Base-by-base conservation (phyloP, 208 protist genomes). In the Lotmaria passim region DNA sequence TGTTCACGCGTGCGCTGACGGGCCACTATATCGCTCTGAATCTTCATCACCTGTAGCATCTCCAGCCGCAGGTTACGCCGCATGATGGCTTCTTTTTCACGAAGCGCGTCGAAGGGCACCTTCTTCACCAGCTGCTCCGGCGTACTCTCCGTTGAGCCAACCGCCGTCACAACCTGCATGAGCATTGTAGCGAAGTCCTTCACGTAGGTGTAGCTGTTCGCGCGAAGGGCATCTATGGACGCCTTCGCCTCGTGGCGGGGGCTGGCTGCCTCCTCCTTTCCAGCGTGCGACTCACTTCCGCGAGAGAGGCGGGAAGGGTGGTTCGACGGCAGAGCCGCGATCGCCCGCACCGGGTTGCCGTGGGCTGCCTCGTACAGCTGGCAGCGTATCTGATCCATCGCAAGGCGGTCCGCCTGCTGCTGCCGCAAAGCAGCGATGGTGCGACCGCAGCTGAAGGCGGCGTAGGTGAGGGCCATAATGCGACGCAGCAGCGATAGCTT, bases 41-140 rank as follows among this genome's bases (percentile, higher is more conserved):
- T 55, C 43, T 62, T 43, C 51, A 73, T 61, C 17, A 61, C 34
- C 31, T 78, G 64, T 41, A 85, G 55, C 39, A 69, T 34, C 43
- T 81, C 75, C 30, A 85, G 38, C 19, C 75, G 69, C 51, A 76
- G 48, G 62, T 81, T 85, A 59, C 80, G 80, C 15, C 75, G 65
- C 62, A 73, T 70, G 24, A 75, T 41, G n/a, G 46, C 61, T 11
- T 67, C 59, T 39, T 75, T 74, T 28, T 73, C 63, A 12, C 58
- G 53, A 23, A 85, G 53, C 28, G 44, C 67, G 3, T 77, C 71
- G 38, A 85, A 78, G 0, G 69, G 61, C 14, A 85, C 71, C 24
- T 51, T 64, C 61, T 81, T 59, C 12, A 81, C 17, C 8, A 85
- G 50, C 31, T 43, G 30, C 64, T 76, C 62, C 26, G 75, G 80